Conservation (phyloP, 169 alveolate genomes). For the Eimeria acervulina region DNA sequence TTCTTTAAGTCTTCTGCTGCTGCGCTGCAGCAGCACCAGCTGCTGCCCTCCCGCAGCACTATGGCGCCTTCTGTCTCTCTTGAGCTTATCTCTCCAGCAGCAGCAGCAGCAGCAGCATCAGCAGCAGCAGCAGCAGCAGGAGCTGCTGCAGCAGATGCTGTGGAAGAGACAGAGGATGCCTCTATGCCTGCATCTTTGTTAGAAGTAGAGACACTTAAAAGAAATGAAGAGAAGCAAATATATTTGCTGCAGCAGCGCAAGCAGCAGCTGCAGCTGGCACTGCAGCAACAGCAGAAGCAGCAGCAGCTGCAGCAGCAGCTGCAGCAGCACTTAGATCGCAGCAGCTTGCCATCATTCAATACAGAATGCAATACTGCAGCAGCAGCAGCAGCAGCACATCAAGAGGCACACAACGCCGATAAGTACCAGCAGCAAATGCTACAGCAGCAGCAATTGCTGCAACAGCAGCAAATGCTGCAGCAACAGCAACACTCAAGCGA, state of each 20-base stretch:
- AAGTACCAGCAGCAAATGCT: too few relatives aligned
- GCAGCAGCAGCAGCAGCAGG: neutral
- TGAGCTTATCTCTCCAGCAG: neutral
- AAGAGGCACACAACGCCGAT: too few relatives aligned
- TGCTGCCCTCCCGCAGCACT: slow-evolving; percentile 10
- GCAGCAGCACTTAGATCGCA: neutral
- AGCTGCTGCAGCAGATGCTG: neutral
- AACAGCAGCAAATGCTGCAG: too few relatives aligned
- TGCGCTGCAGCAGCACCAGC: neutral
- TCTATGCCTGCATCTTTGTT: neutral
- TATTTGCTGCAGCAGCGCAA: neutral
- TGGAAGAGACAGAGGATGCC: neutral
- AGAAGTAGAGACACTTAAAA: neutral
- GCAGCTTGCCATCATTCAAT: neutral
- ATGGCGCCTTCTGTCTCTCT: slow-evolving; percentile 36
- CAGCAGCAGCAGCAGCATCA: neutral
- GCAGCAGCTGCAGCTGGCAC: too few relatives aligned
- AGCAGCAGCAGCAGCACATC: too few relatives aligned
- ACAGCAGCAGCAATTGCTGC: too few relatives aligned
- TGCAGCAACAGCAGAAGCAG: too few relatives aligned
- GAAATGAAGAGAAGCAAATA: neutral
- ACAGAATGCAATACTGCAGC: neutral
- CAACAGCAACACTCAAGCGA: neutral
- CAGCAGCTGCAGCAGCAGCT: slow-evolving; percentile 22
- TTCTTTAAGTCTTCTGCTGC: neutral